A percentile compares a stretch with the other conserved stretches of the same genome.
These are phyloP conservation scores for Luvunga scandens DNA, from an alignment of 345 rosid species.

Conservation along the genomic window DNA sequence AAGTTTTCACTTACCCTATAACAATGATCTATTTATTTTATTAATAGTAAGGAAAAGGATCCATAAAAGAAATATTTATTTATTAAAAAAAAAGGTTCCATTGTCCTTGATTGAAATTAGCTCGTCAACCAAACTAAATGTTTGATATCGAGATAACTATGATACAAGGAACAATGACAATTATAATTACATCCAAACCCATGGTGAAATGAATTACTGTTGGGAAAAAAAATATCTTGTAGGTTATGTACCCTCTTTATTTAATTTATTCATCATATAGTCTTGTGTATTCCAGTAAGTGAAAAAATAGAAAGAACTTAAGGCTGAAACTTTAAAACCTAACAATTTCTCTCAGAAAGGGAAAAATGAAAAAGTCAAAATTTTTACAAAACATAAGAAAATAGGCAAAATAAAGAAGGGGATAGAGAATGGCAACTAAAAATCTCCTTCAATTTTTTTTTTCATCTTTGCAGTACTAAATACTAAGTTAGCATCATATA, in stretches of 20 bases:
- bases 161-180: neutral
- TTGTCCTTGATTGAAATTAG: neutral
- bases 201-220: neutral
- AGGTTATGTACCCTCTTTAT: neutral
- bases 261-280: neutral
- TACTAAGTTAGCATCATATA: neutral
- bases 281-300: neutral
- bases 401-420: neutral
- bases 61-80: neutral
- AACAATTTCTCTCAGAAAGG: no score
- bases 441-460: neutral
- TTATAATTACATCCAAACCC: neutral
- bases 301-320: no score
- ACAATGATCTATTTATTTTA: neutral
- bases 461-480: neutral
- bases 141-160: neutral
- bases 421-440: neutral
- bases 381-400: neutral
- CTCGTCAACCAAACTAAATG: neutral
- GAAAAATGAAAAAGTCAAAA: no score
- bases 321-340: neutral
- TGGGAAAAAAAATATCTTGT: neutral
- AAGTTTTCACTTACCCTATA: neutral
- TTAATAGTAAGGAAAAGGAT: neutral
- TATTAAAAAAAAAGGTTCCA: neutral